Conservation (phyloP, 2,329 filamentous ascomycete genomes). For the Iodosphaeria phyllophila region DNA sequence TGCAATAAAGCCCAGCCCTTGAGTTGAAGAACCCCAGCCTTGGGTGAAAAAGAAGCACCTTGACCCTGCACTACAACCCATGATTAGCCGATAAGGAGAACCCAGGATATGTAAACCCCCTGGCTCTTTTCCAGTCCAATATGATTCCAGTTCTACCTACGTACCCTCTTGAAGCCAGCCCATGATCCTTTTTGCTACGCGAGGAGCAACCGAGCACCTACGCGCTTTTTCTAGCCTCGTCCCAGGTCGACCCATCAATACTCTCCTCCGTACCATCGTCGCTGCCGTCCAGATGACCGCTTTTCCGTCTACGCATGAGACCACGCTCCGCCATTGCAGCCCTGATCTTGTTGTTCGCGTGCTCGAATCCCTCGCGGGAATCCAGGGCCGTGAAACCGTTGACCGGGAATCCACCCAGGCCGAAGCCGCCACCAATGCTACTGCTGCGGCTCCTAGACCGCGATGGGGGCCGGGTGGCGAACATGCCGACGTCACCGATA, state of each 20-base stretch:
- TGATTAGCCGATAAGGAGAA: too few species aligned
- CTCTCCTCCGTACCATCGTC: slow-evolving; percentile 1
- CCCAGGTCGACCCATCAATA: too few species aligned
- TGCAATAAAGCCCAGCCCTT: too few species aligned
- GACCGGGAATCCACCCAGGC: slow-evolving; percentile 43
- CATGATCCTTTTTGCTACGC: too few species aligned
- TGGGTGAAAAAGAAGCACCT: too few species aligned
- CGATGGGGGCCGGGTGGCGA: slow-evolving; percentile 73
- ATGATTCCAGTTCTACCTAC: too few species aligned
- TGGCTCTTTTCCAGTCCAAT: too few species aligned
- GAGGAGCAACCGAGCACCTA: too few species aligned
- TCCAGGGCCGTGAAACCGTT: slow-evolving; percentile 51
- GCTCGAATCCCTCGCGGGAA: slow-evolving; percentile 54
- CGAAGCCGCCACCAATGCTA: slow-evolving; percentile 44
- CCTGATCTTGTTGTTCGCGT: slow-evolving; percentile 68
- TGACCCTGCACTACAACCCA: too few species aligned
- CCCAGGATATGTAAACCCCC: too few species aligned
- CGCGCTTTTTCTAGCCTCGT: neutral
- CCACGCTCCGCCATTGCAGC: slow-evolving; percentile 71
- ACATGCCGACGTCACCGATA: slow-evolving; percentile 72
- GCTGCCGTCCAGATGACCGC: slow-evolving; percentile 8
- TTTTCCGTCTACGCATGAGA: slow-evolving; percentile 37
- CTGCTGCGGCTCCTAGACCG: slow-evolving; percentile 57
- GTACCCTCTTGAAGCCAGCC: too few species aligned
- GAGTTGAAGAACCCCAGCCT: too few species aligned